Evolutionary conservation across 2,329 filamentous ascomycete species (phyloP).

Genomic region (Colletotrichum sp.): DNA sequence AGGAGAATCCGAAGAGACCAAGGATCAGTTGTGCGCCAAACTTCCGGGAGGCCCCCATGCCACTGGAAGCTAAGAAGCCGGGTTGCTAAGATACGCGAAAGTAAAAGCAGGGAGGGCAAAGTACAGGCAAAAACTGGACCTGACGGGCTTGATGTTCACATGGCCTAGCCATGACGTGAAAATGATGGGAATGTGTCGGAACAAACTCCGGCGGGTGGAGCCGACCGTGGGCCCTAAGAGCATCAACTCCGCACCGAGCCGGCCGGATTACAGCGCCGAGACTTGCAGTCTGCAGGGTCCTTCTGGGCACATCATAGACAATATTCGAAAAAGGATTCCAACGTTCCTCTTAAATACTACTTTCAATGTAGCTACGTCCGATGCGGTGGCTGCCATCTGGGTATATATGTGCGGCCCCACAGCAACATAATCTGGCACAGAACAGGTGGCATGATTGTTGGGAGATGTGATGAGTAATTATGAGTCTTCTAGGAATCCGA

Average conservation of each 20-base stretch:
- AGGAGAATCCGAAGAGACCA: not conserved
- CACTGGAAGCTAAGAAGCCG: not conserved
- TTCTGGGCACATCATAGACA: not conserved
- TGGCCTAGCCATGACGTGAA: not conserved
- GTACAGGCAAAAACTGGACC: not conserved
- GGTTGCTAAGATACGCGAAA: not conserved
- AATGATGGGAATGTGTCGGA: not conserved
- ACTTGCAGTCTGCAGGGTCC: not conserved
- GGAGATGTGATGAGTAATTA: not conserved
- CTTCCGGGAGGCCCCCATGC: too few relatives aligned
- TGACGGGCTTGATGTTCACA: not conserved
- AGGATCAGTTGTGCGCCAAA: too few relatives aligned
- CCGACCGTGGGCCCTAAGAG: not conserved
- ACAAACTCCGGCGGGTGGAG: not conserved
- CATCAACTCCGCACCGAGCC: not conserved
- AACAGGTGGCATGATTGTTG: not conserved
- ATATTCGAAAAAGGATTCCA: not conserved
- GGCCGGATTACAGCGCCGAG: not conserved
- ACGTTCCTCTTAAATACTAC: too few relatives aligned
- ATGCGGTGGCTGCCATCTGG: not conserved
- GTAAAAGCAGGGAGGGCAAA: not conserved
- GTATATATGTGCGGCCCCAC: not conserved
- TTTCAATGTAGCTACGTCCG: not conserved
- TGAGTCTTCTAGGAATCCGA: not conserved
- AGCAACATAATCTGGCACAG: not conserved